Percentiles rank a stretch among this genome's conserved stretches.
These are phyloP conservation scores for Cystobasidium tubakii DNA, from an alignment of 768 basidiomycete genomes.

Conservation along the genomic window DNA sequence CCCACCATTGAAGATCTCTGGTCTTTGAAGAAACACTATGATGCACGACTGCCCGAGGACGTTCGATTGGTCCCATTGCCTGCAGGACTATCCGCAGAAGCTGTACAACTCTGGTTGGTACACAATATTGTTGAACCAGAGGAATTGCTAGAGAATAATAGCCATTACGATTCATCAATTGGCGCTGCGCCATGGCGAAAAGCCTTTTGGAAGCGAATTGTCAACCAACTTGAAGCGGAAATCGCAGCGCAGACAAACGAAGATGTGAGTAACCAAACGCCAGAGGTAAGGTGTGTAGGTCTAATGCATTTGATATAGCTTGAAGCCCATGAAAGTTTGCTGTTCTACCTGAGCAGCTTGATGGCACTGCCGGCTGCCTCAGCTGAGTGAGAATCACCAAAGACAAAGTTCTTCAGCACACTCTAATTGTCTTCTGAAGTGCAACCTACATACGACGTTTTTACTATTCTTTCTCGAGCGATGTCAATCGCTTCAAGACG, in stretches of 20 bases:
- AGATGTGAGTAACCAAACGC: background rate
- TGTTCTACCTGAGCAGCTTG: background rate
- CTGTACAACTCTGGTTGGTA: background rate
- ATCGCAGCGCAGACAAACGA: background rate
- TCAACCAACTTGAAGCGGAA: background rate
- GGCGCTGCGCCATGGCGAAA: conserved; percentile 12
- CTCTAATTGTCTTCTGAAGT: background rate
- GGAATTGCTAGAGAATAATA: background rate
- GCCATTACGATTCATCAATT: background rate
- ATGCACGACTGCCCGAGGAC: background rate
- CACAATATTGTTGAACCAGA: background rate
- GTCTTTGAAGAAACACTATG: conserved; percentile 11
- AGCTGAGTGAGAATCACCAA: background rate
- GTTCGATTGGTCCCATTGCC: background rate
- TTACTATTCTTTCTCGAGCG: background rate
- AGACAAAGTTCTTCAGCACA: no score
- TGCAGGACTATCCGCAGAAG: background rate
- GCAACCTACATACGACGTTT: conserved; percentile 6
- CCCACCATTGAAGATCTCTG: background rate
- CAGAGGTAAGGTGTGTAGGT: no score
- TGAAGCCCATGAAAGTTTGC: conserved; percentile 8
- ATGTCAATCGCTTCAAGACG: background rate
- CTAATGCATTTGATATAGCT: background rate
- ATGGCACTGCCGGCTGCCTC: background rate
- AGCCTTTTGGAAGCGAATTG: conserved; percentile 29